A percentile compares a stretch with the other conserved stretches of the same genome.
Conservation (phyloP, 306 rosid species). For the Vigna mungo region DNA sequence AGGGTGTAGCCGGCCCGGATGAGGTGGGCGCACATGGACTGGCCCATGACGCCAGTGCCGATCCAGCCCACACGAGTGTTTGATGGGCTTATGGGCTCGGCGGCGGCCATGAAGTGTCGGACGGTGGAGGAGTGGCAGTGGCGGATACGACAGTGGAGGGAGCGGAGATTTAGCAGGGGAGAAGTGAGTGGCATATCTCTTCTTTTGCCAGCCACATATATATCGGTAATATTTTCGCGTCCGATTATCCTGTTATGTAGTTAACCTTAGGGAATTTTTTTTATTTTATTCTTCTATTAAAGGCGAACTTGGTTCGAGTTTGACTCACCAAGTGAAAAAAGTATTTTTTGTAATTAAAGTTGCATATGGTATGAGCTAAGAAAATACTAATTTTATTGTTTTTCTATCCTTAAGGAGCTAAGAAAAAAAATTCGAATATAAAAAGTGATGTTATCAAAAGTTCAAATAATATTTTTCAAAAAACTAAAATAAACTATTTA, state of each 20-base stretch:
- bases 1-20: constrained; percentile 84
- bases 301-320: too few relatives aligned
- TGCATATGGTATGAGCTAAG: too few relatives aligned
- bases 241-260: neutral
- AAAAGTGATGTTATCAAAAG: too few relatives aligned
- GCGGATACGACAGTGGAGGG: constrained; percentile 37
- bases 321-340: too few relatives aligned
- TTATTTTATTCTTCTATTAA: too few relatives aligned
- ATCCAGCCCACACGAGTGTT: constrained; percentile 91
- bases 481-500: too few relatives aligned
- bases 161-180: constrained; percentile 13
- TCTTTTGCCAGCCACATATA: neutral
- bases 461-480: too few relatives aligned
- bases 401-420: too few relatives aligned
- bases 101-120: constrained; percentile 63
- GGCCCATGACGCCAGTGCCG: constrained; percentile 98
- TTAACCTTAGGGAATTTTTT: too few relatives aligned
- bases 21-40: constrained; percentile 82
- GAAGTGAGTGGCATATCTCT: constrained; percentile 33
- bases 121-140: constrained; percentile 34
- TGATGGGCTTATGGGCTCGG: constrained; percentile 63
- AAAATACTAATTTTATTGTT: too few relatives aligned
- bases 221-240: neutral
- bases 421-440: too few relatives aligned
- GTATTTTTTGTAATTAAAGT: too few relatives aligned